Base-by-base conservation (phyloP, 306 rosid species). In the Rosa multiflora region DNA sequence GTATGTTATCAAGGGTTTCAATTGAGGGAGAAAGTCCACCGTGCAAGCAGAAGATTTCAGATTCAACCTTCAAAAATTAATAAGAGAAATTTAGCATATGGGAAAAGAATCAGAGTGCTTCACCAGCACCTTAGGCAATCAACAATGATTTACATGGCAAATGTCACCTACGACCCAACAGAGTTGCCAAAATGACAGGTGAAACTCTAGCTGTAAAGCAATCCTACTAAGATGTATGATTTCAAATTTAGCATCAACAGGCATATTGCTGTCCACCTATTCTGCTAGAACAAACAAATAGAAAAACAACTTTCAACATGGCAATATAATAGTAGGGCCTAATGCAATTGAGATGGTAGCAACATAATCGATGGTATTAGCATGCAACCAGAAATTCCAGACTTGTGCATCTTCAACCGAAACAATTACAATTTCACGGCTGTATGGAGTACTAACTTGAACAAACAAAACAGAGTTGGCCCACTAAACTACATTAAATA, bases 21-120 rank as follows among this genome's bases (percentile, higher is more conserved):
- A 94, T 90, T 40, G 98, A 94, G 29, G 98, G 98, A 63, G 98
- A 94, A 80, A 94, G 75, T 78, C 97, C 98, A 79, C 98, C 98
- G 64, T 94, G 97, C 78, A 94, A 89, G 76, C 98, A 94, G 76
- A 94, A 94, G 83, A 94, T 94, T 88, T 92, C 97, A 67, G 96
- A 92, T 90, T 94, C 98, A 66, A 94, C 98, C 98, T 92, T 74
- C 43, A 39, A 80, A 55, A 73, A 70, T 32, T 51, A 63, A 42
- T 17, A 5, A 55, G 32, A 48, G 29, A 69, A 52, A 13, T n/a
- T 52, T 61, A 84, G 32, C 8, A 43, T 1, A 42, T 58, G 55
- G 78, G 8, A 23, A 74, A 40, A 14, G 14, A 14, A 74, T 9
- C 59, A 72, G 1, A 72, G 61, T 58, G 59, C 29, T 56, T 40